Percentiles rank a stretch among this genome's conserved stretches.
Evolutionary conservation across 2,329 filamentous ascomycete genomes (phyloP).

Genomic region (Paraphoma chrysanthemicola): DNA sequence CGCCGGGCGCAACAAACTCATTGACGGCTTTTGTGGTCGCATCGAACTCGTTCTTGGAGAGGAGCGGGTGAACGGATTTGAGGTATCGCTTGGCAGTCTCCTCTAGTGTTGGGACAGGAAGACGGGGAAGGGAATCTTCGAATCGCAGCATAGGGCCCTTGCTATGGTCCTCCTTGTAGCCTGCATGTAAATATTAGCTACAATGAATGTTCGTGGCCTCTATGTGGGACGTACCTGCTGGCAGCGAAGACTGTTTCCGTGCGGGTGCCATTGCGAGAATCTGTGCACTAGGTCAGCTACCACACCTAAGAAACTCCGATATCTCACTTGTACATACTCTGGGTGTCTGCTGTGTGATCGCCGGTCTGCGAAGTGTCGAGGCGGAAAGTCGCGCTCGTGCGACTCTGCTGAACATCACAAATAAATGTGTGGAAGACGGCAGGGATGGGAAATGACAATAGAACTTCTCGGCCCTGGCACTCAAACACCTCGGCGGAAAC

Average conservation of each 20-base stretch:
- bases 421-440: constrained; percentile 12
- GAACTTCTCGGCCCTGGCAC: constrained; percentile 11
- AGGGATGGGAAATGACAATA: constrained; percentile 13
- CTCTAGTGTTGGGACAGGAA: constrained; percentile 82
- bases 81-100: constrained; percentile 83
- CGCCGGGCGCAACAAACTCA: constrained; percentile 88
- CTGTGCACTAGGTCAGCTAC: constrained; percentile 27
- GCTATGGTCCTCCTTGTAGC: constrained; percentile 79
- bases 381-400: constrained; percentile 47
- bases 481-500: constrained; percentile 28
- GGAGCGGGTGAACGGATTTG: constrained; percentile 77
- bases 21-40: constrained; percentile 82
- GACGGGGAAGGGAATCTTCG: constrained; percentile 80
- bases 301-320: background rate
- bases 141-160: constrained; percentile 84
- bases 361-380: constrained; percentile 45
- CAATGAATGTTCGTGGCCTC: background rate
- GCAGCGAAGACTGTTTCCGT: constrained; percentile 54
- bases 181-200: constrained; percentile 49
- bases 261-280: constrained; percentile 45
- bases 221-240: constrained; percentile 48
- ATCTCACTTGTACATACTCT: constrained; percentile 33
- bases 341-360: constrained; percentile 33
- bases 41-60: constrained; percentile 72
- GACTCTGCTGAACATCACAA: constrained; percentile 51